Evolutionary conservation across 192 early-diverging fungal genomes (phyloP).

Genomic region (Umbelopsis sp.): DNA sequence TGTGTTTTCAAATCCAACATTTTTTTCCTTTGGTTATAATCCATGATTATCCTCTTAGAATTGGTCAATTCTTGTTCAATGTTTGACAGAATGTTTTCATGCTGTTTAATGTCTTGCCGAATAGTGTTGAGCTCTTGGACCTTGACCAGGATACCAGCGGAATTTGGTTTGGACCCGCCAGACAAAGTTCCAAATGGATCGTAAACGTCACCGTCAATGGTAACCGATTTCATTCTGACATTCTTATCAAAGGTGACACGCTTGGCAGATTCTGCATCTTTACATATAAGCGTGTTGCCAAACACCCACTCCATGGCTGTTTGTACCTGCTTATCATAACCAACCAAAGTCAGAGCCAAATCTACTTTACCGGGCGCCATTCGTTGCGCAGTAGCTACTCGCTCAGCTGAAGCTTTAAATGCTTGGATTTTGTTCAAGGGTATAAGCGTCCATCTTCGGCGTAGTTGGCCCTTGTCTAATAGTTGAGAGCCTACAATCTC

Average conservation of each 20-base stretch:
- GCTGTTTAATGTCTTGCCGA: constrained; percentile 50
- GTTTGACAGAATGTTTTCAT: constrained; percentile 51
- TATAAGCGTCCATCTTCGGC: constrained; percentile 85
- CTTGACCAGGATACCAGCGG: constrained; percentile 72
- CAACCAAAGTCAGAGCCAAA: constrained; percentile 83
- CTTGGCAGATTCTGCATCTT: constrained; percentile 84
- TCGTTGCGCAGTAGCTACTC: constrained; percentile 70
- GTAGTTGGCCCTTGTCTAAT: constrained; percentile 75
- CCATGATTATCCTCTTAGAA: constrained; percentile 54
- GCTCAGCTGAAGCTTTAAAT: constrained; percentile 55
- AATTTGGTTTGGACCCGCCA: constrained; percentile 83
- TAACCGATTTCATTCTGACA: constrained; percentile 89
- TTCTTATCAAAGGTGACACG: constrained; percentile 85
- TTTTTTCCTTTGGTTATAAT: constrained; percentile 64
- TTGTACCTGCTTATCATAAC: constrained; percentile 78
- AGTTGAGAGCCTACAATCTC: constrained; percentile 84
- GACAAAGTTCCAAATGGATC: constrained; percentile 93
- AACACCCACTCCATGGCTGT: constrained; percentile 93
- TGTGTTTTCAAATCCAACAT: constrained; percentile 77
- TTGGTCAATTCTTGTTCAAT: constrained; percentile 59
- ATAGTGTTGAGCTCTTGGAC: constrained; percentile 76
- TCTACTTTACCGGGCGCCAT: constrained; percentile 89
- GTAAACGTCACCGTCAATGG: constrained; percentile 95
- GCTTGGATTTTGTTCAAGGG: constrained; percentile 95
- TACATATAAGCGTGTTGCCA: constrained; percentile 89